These are phyloP conservation scores for Daucus carota DNA, from an alignment of 129 eudicot species.

Conservation along the genomic window DH1_v3.0 NC_030387.2:11868501-11869000, in stretches of 20 bases:
- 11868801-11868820: background rate
- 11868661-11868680: background rate
- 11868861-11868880: background rate
- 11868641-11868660: background rate
- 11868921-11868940: background rate
- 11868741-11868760: background rate
- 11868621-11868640: background rate
- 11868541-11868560: background rate
- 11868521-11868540: background rate
- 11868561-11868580: background rate
- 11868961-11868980: constrained; percentile 1
- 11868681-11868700: background rate
- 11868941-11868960: background rate
- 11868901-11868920: background rate
- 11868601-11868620: background rate
- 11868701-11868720: background rate
- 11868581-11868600: background rate
- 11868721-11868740: background rate
- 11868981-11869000: constrained; percentile 46
- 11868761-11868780: background rate
- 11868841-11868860: background rate
- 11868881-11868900: background rate
- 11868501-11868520: background rate
- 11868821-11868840: background rate
- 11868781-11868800: background rate